Base-by-base conservation (phyloP, 306 rosid genomes). In the Lagenaria siceraria region DNA sequence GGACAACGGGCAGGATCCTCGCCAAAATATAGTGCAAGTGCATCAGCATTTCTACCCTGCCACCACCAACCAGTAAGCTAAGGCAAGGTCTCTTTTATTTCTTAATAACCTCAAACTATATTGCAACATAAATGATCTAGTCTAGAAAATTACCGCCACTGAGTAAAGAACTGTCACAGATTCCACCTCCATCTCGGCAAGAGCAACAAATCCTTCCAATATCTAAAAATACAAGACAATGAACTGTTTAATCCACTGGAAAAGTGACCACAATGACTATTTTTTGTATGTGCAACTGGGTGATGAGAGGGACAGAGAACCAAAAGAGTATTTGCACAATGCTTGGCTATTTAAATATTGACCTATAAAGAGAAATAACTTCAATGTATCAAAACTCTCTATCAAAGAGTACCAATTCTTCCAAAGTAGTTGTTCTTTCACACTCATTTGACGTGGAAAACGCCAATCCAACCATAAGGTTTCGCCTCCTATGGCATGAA, bases 41-140 rank as follows among this genome's bases (percentile, higher is more conserved):
- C 94, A 87, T 96, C 99, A 3, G 99, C 99, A 74, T 88, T 90
- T 88, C 92, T 90, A 84, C 99, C 99, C 99, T 96, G 97, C 62
- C 79, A 78, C 62, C 79, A 78, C 56, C 75, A 70, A 17, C 15
- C 63, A 43, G 78, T 65, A 58, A 80, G 72, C 76, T 27, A 81
- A 66, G 59, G 74, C 75, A 56, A 46, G 29, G 61, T 80, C 80
- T 68, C 10, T 22, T 72, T 78, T 69, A 63, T 46, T 79, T 83
- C 64, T 77, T 73, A 12, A 64, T 36, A 60, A 54, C 18, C 64
- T 68, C 29, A 73, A 54, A 61, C 59, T 19, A 79, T 29, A 35
- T 69, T 65, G 43, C 9, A 78, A 77, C 21, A 66, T 71, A 56
- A 85, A 35, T 40, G 80, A 66, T 64, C 46, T 51, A 42, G 56